Base-by-base conservation (phyloP, 2,329 filamentous ascomycete species). In the Penicillium brevicompactum region DNA sequence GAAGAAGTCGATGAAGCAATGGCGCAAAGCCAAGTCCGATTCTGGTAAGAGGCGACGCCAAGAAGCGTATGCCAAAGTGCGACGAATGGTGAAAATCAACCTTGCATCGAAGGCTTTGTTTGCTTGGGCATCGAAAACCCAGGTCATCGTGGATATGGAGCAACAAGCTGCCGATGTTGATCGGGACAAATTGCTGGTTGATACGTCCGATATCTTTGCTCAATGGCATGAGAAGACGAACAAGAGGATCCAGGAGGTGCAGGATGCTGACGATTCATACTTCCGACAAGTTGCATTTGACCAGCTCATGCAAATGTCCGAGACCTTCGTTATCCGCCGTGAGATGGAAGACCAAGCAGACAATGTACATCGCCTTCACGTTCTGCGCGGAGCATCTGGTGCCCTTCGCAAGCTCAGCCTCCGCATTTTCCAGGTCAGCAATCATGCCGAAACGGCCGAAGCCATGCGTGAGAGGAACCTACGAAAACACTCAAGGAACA, bases 361-460 rank as follows among this genome's bases (percentile, higher is more conserved):
- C 3, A 68, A 72, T 1, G 73, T 83, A 34, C 67, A 76, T 48
- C 76, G 78, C 24, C 74, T 81, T 54, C 78, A 77, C 41, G 70
- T 79, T 4, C 76, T 81, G 11, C 70, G 76, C 22, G 70, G 78
- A 4, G 79, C 82, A 13, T 74, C 75, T 10, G 72, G 71, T 13
- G 76, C 75, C 22, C 71, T 86, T 53, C 83, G 82, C 65, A 83
- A 79, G 62, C 70, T 86, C n/a, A 83, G 82, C 50, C 81, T 85
- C 70, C 78, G 78, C 7, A 72, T 82, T 2, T 86, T 86, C 70
- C 82, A 84, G 40, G 71, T 83, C 4, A 74, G 76, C 22, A 78
- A 79, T 49, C 77, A 77, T 22, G 68, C 75, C 9, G 78, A 84
- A 53, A 83, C 77, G 40, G 82, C 83, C 0, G 73, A 80, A 34